phyloP scores from a whole-genome alignment of 345 rosid genomes.

The Salix udensis region DNA sequence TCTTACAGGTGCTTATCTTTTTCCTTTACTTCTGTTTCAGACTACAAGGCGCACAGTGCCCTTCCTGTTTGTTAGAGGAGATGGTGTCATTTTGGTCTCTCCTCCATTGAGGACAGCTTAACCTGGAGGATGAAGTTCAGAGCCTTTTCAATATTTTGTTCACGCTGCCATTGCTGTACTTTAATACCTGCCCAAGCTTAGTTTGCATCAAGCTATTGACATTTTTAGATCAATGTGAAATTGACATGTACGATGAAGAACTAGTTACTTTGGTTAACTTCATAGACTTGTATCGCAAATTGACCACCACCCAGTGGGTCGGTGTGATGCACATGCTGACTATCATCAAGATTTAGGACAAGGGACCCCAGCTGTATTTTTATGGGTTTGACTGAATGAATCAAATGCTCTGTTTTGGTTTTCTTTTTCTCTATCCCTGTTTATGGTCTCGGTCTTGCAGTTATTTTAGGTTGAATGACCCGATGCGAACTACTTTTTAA shows the following conservation, averaged over 20 bases:
- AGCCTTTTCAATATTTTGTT: neutral
- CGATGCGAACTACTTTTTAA: too few relatives aligned
- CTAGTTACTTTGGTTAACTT: neutral
- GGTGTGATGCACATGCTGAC: neutral
- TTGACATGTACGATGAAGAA: neutral
- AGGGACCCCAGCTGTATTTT: neutral
- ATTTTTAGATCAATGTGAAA: neutral
- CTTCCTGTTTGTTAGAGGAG: constrained; percentile 95
- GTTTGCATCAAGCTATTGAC: neutral
- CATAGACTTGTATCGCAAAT: neutral
- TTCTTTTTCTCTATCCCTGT: neutral
- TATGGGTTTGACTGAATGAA: neutral
- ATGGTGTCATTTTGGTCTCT: constrained; percentile 96
- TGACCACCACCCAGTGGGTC: neutral
- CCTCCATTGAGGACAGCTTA: constrained; percentile 91
- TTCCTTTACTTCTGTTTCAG: constrained; percentile 40
- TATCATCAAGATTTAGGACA: neutral
- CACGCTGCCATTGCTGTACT: neutral
- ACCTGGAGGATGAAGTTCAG: constrained; percentile 15
- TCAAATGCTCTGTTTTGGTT: neutral
- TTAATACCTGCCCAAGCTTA: constrained; percentile 1
- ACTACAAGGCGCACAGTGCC: constrained; percentile 76
- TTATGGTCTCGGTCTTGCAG: neutral
- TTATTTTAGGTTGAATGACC: too few relatives aligned
- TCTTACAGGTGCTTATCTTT: neutral